Evolutionary conservation across 2,329 filamentous ascomycete genomes (phyloP).

Genomic region (Falciphora oryzae): DNA sequence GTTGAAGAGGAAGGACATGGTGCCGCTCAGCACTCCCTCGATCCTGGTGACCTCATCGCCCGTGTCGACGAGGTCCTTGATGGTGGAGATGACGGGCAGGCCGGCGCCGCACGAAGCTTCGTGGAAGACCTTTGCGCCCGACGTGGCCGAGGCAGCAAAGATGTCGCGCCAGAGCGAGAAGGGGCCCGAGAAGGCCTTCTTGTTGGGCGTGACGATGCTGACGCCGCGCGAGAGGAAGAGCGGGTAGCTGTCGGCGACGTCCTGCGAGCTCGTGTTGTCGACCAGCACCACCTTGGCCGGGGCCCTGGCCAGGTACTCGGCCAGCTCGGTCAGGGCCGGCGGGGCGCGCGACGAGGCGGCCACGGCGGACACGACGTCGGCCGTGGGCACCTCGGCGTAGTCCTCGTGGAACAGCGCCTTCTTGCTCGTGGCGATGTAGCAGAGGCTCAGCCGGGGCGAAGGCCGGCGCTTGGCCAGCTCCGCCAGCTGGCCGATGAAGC

Average conservation of each 20-base stretch:
- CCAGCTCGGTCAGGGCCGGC: constrained; percentile 62
- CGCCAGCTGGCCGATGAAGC: constrained; percentile 79
- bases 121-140: constrained; percentile 83
- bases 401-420: constrained; percentile 72
- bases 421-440: constrained; percentile 81
- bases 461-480: constrained; percentile 60
- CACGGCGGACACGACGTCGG: constrained; percentile 52
- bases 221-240: constrained; percentile 74
- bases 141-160: constrained; percentile 63
- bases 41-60: constrained; percentile 89
- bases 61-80: constrained; percentile 91
- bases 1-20: constrained; percentile 98
- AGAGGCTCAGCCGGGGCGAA: constrained; percentile 65
- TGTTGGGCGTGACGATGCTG: constrained; percentile 93
- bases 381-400: constrained; percentile 61
- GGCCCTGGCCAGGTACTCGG: constrained; percentile 70
- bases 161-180: constrained; percentile 83
- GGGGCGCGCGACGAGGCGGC: constrained; percentile 58
- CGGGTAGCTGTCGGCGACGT: constrained; percentile 79
- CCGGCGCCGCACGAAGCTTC: constrained; percentile 93
- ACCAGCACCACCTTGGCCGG: constrained; percentile 78
- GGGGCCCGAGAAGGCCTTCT: constrained; percentile 89
- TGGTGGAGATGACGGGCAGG: constrained; percentile 84
- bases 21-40: constrained; percentile 95
- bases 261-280: constrained; percentile 92